These are phyloP conservation scores for Claviceps paspali DNA, from an alignment of 2,329 filamentous ascomycete genomes.

Conservation along the genomic window DNA sequence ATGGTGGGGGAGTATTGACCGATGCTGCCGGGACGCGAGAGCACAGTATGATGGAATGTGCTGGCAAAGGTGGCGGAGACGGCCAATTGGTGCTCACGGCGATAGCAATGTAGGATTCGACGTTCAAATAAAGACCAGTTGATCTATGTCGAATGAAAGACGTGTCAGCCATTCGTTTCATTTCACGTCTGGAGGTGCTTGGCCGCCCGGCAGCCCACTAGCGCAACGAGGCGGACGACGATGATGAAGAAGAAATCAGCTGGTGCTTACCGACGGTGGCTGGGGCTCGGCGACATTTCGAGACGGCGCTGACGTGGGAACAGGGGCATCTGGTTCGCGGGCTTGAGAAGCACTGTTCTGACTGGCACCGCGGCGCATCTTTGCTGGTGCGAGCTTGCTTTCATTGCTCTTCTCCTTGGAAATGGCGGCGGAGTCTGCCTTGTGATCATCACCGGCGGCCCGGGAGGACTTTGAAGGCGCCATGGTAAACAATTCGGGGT, in stretches of 20 bases:
- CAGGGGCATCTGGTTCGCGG: slow-evolving; percentile 16
- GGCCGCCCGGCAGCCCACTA: too few species aligned
- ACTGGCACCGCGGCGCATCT: slow-evolving; percentile 40
- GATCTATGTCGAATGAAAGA: slow-evolving; percentile 22
- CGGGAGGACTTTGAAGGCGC: slow-evolving; percentile 31
- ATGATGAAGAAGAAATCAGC: slow-evolving; percentile 5
- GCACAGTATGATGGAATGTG: slow-evolving; percentile 45
- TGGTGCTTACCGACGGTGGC: slow-evolving; percentile 19
- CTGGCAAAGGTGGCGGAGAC: slow-evolving; percentile 55
- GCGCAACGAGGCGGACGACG: too few species aligned
- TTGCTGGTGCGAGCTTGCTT: slow-evolving; percentile 29
- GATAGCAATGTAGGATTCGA: slow-evolving; percentile 57
- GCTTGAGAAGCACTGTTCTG: slow-evolving; percentile 31
- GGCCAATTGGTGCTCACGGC: slow-evolving; percentile 55
- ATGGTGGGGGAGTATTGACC: slow-evolving; percentile 63
- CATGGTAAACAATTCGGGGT: slow-evolving; percentile 19
- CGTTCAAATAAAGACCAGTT: slow-evolving; percentile 56
- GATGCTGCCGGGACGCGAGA: slow-evolving; percentile 47
- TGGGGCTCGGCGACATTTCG: slow-evolving; percentile 15
- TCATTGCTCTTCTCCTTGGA: slow-evolving; percentile 28
- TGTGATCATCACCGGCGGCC: slow-evolving; percentile 28
- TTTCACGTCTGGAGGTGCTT: neutral
- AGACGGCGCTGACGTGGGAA: slow-evolving; percentile 18
- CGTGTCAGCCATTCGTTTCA: slow-evolving; percentile 6
- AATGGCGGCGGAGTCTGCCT: slow-evolving; percentile 22